A percentile compares a stretch with the other conserved stretches of the same genome.
Evolutionary conservation across 805 yeast genomes (phyloP).

Genomic region (Torulaspora delbrueckii): DNA sequence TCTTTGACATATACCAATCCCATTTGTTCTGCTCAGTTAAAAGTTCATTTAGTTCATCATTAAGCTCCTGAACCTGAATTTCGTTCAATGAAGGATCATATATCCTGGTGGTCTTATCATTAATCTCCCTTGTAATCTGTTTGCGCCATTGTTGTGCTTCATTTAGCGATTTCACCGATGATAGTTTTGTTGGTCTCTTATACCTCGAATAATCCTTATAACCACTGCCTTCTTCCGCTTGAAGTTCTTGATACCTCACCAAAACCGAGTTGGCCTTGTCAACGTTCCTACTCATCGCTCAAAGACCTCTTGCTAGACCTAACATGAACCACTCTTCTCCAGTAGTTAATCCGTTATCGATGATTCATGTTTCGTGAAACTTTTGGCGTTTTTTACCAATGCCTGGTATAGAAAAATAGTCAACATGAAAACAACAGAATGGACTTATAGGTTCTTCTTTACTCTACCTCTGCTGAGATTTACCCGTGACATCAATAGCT

Average conservation of each 20-base stretch:
- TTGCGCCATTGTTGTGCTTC: constrained; percentile 71
- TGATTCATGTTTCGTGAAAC: constrained; percentile 1
- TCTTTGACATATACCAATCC: constrained; percentile 65
- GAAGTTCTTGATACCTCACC: constrained; percentile 58
- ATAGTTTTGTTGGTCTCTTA: constrained; percentile 57
- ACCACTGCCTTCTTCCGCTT: constrained; percentile 51
- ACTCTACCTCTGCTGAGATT: not conserved
- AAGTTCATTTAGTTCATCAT: constrained; percentile 65
- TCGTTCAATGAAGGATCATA: constrained; percentile 60
- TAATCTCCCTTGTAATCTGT: constrained; percentile 59
- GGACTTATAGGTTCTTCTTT: not conserved
- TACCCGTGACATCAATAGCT: not conserved
- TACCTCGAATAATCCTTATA: constrained; percentile 51
- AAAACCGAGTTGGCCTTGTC: constrained; percentile 73
- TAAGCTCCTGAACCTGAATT: constrained; percentile 60
- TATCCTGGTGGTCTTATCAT: constrained; percentile 53
- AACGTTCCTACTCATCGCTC: constrained; percentile 63
- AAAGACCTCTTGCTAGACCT: not conserved
- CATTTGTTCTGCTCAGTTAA: constrained; percentile 66
- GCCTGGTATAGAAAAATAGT: not conserved
- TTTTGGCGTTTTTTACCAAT: not conserved
- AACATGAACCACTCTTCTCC: not conserved
- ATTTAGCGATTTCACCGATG: constrained; percentile 47
- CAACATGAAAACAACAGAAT: not conserved
- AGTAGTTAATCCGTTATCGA: not conserved